These are phyloP conservation scores for Daedaleopsis sinensis DNA, from an alignment of 768 basidiomycete species.

Conservation along the genomic window DNA sequence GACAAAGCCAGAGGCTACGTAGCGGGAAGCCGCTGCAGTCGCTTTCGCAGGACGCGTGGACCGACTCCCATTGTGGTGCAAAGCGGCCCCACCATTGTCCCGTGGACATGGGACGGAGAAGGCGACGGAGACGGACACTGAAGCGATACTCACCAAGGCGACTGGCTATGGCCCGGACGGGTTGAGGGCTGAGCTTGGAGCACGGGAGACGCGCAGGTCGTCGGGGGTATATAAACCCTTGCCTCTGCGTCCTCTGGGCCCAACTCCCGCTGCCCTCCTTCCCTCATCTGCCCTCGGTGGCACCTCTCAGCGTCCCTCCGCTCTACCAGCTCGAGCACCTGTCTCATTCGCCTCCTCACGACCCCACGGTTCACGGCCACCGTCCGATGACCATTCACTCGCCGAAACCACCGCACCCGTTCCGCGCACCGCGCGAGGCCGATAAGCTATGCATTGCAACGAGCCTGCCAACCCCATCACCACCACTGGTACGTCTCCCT, in stretches of 20 bases:
- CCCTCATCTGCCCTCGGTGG: background rate
- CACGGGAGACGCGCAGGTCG: background rate
- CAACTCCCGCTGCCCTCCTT: background rate
- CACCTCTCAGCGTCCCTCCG: background rate
- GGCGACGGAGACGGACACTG: no score
- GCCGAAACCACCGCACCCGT: background rate
- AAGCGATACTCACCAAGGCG: background rate
- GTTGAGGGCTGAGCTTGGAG: background rate
- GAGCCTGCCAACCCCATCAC: background rate
- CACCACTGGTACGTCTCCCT: background rate
- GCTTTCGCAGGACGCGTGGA: no score
- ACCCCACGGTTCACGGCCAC: background rate
- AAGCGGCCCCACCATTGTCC: no score
- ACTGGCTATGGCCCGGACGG: background rate
- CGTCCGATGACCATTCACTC: background rate
- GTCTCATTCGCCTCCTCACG: background rate
- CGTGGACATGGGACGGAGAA: no score
- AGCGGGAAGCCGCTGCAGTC: no score
- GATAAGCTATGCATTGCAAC: background rate
- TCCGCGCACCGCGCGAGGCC: background rate
- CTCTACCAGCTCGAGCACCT: background rate
- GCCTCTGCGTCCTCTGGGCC: background rate
- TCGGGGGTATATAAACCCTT: constrained; percentile 1
- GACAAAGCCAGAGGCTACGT: no score
- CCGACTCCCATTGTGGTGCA: no score